These are phyloP conservation scores for Hygrophoropsis aurantiaca DNA, from an alignment of 768 basidiomycete species.

Conservation along the genomic window DNA sequence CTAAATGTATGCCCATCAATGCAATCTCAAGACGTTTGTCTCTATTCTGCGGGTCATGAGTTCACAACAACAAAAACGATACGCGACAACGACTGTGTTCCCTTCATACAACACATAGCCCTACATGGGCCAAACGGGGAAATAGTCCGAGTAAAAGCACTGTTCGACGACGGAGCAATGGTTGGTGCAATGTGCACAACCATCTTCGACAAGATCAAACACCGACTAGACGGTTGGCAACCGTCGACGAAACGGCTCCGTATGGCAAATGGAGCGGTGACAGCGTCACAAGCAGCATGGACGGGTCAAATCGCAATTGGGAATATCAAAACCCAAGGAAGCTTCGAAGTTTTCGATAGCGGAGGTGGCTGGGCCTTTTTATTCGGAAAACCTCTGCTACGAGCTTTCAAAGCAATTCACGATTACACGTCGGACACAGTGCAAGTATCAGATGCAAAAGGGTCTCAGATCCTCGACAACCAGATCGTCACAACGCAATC, in stretches of 20 bases:
- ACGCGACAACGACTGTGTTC: not conserved
- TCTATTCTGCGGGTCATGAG: no score
- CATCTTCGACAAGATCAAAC: not conserved
- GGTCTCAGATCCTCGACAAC: no score
- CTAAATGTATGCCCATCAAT: no score
- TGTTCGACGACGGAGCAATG: constrained; percentile 15
- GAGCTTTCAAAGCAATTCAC: constrained; percentile 11
- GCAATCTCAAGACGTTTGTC: no score
- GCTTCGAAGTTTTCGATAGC: constrained; percentile 25
- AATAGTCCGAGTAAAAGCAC: constrained; percentile 2
- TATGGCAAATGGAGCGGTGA: constrained; percentile 3
- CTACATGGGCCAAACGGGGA: constrained; percentile 15
- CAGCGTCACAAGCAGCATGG: not conserved
- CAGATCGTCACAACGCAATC: no score
- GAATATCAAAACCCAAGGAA: not conserved
- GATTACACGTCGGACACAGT: constrained; percentile 10
- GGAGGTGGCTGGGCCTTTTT: constrained; percentile 14
- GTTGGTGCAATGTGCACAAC: constrained; percentile 13
- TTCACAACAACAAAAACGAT: not conserved
- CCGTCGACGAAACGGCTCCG: not conserved
- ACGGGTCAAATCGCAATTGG: constrained; percentile 11
- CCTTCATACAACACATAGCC: not conserved
- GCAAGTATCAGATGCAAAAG: not conserved
- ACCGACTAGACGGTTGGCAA: not conserved
- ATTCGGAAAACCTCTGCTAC: constrained; percentile 16